Percentiles rank a stretch among this genome's conserved stretches.
Evolutionary conservation across 2,329 filamentous ascomycete genomes (phyloP).

Genomic region (Fusarium vanettenii): DNA sequence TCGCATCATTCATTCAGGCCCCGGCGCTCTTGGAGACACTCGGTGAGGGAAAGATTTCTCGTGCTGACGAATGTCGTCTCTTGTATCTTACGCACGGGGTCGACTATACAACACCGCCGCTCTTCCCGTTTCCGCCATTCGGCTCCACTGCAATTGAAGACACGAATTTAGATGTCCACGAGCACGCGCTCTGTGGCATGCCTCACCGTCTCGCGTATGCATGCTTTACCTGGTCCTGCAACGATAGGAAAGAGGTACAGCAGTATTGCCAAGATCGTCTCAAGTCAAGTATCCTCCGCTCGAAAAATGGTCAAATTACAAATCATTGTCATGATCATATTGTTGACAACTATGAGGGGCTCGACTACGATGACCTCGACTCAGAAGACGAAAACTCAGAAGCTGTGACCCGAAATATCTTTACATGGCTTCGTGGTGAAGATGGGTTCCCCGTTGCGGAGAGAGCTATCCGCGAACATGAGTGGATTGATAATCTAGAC

Average conservation of each 20-base stretch:
- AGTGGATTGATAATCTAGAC: slow-evolving; percentile 45
- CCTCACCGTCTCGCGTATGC: slow-evolving; percentile 3
- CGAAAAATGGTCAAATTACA: not conserved
- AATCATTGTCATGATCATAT: not conserved
- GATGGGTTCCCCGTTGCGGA: slow-evolving; percentile 45
- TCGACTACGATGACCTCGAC: slow-evolving; percentile 2
- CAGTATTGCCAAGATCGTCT: not conserved
- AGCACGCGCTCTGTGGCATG: slow-evolving; percentile 15
- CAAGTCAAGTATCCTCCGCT: not conserved
- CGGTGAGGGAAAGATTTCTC: slow-evolving; percentile 1
- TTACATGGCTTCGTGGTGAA: slow-evolving; percentile 43
- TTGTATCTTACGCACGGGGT: slow-evolving; percentile 22
- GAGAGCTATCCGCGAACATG: slow-evolving; percentile 42
- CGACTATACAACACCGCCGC: slow-evolving; percentile 8
- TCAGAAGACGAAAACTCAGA: slow-evolving; percentile 24
- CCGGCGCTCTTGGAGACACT: not conserved
- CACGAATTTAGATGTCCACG: slow-evolving; percentile 23
- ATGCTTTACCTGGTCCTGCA: slow-evolving; percentile 16
- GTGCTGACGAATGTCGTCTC: slow-evolving; percentile 31
- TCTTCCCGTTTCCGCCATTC: slow-evolving; percentile 30
- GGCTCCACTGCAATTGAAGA: slow-evolving; percentile 28
- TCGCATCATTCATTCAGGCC: slow-evolving; percentile 24
- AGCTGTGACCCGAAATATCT: slow-evolving; percentile 43
- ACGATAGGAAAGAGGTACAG: not conserved
- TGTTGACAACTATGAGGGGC: not conserved